Evolutionary conservation across 2,329 filamentous ascomycete genomes (phyloP).

Genomic region (Colletotrichum tofieldiae): DNA sequence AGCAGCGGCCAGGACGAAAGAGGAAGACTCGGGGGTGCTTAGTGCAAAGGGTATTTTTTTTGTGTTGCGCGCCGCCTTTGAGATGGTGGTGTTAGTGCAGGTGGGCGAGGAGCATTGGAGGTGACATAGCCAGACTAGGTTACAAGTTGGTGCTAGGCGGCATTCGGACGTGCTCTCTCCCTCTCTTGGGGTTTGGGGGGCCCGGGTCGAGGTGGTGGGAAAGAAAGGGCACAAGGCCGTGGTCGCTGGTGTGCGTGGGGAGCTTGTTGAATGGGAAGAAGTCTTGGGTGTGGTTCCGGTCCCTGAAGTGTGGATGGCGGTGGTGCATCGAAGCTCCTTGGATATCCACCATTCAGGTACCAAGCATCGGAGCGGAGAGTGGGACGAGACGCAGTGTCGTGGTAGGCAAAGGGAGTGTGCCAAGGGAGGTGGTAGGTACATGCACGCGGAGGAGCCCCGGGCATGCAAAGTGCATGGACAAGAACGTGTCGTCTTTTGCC

Average conservation of each 20-base stretch:
- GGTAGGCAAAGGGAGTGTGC: background rate
- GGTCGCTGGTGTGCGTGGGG: background rate
- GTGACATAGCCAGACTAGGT: constrained; percentile 20
- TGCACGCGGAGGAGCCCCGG: constrained; percentile 2
- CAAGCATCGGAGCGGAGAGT: constrained; percentile 6
- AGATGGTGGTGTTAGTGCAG: constrained; percentile 35
- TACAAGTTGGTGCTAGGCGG: constrained; percentile 9
- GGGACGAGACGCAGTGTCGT: background rate
- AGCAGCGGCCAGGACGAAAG: constrained; percentile 39
- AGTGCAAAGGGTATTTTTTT: constrained; percentile 36
- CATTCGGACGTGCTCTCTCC: background rate
- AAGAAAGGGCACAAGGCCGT: background rate
- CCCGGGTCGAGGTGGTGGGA: background rate
- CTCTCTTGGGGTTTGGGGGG: background rate
- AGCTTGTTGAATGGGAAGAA: background rate
- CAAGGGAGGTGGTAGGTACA: background rate
- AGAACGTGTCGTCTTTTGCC: background rate
- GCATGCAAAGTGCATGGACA: constrained; percentile 23
- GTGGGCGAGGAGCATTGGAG: constrained; percentile 10
- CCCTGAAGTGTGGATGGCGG: constrained; percentile 23
- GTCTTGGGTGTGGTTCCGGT: constrained; percentile 7
- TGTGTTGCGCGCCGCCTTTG: constrained; percentile 33
- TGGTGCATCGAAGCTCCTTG: constrained; percentile 3
- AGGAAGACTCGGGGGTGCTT: constrained; percentile 32
- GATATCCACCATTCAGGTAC: constrained; percentile 42